phyloP scores from a whole-genome alignment of 1,284 basidiomycete genomes.

The Inonotus obliquus region DNA sequence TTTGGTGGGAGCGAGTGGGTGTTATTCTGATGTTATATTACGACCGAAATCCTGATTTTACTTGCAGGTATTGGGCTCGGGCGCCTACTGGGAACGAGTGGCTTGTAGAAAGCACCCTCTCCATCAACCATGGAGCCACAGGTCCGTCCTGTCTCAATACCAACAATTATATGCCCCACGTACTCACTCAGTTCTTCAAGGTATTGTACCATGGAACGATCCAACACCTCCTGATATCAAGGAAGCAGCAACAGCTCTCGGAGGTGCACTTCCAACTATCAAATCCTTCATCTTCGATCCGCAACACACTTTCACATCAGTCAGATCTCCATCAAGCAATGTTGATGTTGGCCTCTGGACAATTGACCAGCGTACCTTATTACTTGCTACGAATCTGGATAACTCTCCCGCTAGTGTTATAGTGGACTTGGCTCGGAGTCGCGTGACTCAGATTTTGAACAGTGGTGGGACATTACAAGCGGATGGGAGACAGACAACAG shows the following conservation, averaged over 20 bases:
- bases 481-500: background rate
- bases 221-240: conserved; percentile 61
- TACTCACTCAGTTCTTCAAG: conserved; percentile 26
- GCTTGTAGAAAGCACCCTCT: conserved; percentile 56
- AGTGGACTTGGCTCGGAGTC: conserved; percentile 26
- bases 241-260: conserved; percentile 48
- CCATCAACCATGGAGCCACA: conserved; percentile 65
- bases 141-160: conserved; percentile 31
- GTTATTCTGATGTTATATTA: background rate
- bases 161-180: background rate
- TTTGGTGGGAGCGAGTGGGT: conserved; percentile 61
- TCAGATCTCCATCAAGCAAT: conserved; percentile 4
- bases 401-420: conserved; percentile 28
- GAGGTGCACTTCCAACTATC: conserved; percentile 36
- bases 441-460: conserved; percentile 32
- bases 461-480: conserved; percentile 25
- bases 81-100: conserved; percentile 66
- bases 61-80: conserved; percentile 59
- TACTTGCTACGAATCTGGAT: conserved; percentile 41
- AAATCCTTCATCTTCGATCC: conserved; percentile 39
- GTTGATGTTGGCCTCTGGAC: conserved; percentile 46
- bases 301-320: conserved; percentile 27
- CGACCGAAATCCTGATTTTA: background rate
- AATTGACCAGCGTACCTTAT: conserved; percentile 33
- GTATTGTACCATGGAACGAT: conserved; percentile 66